Percentiles rank a stretch among this genome's conserved stretches.
phyloP scores from a whole-genome alignment of 1,284 basidiomycete species.

The Agaricales sp. region DNA sequence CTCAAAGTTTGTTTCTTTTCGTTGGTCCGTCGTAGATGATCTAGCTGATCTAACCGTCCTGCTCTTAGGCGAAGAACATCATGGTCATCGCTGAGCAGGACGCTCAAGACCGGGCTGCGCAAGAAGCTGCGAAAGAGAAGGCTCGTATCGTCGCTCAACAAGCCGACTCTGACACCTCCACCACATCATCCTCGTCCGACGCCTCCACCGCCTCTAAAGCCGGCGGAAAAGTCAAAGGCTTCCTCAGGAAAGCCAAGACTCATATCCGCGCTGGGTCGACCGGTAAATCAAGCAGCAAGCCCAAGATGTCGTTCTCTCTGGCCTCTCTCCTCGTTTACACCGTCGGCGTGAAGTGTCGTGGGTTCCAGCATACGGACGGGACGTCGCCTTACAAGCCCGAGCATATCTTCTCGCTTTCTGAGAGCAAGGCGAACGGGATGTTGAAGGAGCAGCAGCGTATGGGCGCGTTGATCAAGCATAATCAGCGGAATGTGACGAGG shows the following conservation, averaged over 20 bases:
- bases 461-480: slow-evolving; percentile 84
- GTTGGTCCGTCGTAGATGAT: slow-evolving; percentile 5
- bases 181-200: slow-evolving; percentile 25
- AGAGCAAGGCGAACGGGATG: slow-evolving; percentile 66
- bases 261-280: slow-evolving; percentile 8
- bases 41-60: not conserved
- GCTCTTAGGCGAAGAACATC: slow-evolving; percentile 51
- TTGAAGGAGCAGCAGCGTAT: slow-evolving; percentile 37
- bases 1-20: slow-evolving; percentile 53
- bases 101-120: slow-evolving; percentile 8
- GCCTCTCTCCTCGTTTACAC: slow-evolving; percentile 86
- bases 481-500: slow-evolving; percentile 78
- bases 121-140: slow-evolving; percentile 22
- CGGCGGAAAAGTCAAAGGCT: slow-evolving; percentile 17
- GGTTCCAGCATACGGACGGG: slow-evolving; percentile 61
- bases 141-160: slow-evolving; percentile 13
- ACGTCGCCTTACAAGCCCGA: slow-evolving; percentile 80
- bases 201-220: slow-evolving; percentile 12
- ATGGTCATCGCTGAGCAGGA: slow-evolving; percentile 32
- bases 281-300: slow-evolving; percentile 22
- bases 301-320: slow-evolving; percentile 67
- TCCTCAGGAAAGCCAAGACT: slow-evolving; percentile 11
- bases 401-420: slow-evolving; percentile 92
- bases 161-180: slow-evolving; percentile 36
- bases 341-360: slow-evolving; percentile 90